phyloP scores from a whole-genome alignment of 2,329 filamentous ascomycete species.

The Tolypocladium capitatum region DNA sequence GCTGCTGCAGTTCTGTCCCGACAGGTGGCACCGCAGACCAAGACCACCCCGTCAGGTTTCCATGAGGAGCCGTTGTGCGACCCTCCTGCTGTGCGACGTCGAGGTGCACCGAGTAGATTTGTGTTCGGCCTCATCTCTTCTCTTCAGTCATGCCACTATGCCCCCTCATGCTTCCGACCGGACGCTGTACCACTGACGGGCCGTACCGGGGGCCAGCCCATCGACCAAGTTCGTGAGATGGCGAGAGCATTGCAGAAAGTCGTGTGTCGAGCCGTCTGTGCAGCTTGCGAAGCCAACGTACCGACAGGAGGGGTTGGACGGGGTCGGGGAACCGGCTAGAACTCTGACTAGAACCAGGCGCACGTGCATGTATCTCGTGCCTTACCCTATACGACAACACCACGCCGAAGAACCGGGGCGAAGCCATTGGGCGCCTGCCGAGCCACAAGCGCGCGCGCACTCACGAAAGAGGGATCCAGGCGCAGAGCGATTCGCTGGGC shows the following conservation, averaged over 20 bases:
- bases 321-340: background rate
- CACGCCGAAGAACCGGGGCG: background rate
- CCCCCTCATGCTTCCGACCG: background rate
- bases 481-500: too few relatives aligned
- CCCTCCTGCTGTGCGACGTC: background rate
- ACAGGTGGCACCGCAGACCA: background rate
- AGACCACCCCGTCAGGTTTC: background rate
- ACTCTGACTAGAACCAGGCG: background rate
- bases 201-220: background rate
- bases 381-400: background rate
- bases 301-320: background rate
- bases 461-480: too few relatives aligned
- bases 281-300: background rate
- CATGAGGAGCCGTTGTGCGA: background rate
- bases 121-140: background rate
- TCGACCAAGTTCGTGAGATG: background rate
- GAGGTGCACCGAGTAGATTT: background rate
- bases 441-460: too few relatives aligned
- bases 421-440: background rate
- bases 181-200: background rate
- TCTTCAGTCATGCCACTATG: background rate
- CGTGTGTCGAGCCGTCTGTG: background rate
- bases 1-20: background rate
- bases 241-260: background rate
- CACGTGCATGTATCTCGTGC: too few relatives aligned